Conservation (phyloP, 2,329 filamentous ascomycete genomes). For the Apiospora phragmitis region DNA sequence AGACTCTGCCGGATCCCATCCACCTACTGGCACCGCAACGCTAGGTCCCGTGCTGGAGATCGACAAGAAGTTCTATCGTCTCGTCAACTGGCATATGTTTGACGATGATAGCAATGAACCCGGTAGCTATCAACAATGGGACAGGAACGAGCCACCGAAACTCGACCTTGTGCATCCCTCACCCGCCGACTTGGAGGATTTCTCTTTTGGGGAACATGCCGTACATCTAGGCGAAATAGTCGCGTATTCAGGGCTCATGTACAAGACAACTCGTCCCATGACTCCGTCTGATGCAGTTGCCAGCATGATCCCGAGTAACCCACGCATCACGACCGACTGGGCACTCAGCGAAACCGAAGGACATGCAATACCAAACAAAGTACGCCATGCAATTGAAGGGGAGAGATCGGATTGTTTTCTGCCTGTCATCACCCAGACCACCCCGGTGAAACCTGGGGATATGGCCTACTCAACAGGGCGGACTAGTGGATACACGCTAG, state of each 20-base stretch:
- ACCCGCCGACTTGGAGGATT: not conserved
- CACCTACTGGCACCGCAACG: not conserved
- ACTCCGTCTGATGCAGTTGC: not conserved
- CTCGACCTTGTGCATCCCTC: not conserved
- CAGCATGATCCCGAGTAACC: not conserved
- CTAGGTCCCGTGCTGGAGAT: not conserved
- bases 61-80: not conserved
- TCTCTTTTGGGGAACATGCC: not conserved
- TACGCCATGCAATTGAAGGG: not conserved
- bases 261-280: not conserved
- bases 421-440: not conserved
- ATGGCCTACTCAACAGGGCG: not conserved
- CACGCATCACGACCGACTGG: not conserved
- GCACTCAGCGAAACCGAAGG: not conserved
- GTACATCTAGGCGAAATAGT: not conserved
- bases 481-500: not conserved
- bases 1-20: not conserved
- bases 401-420: too few relatives aligned
- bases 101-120: not conserved
- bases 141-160: not conserved
- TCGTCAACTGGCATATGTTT: not conserved
- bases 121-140: too few relatives aligned
- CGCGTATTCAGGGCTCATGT: not conserved
- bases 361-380: not conserved
- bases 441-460: not conserved